Conservation (phyloP, 73 alveolate genomes). For the Paramecium sonneborni region DNA sequence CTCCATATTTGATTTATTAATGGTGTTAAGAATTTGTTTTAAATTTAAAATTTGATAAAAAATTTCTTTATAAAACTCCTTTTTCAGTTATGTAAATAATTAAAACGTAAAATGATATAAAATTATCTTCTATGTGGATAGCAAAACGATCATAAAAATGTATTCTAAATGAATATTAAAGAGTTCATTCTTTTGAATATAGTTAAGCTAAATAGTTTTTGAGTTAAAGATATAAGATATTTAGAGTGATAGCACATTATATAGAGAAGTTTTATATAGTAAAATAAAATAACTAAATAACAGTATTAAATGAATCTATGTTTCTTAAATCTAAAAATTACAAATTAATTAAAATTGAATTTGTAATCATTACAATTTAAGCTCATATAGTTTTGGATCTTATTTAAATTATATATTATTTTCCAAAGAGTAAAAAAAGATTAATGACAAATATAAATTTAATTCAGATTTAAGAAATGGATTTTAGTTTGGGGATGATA, state of each 20-base stretch:
- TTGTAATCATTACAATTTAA: background rate
- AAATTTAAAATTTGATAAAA: background rate
- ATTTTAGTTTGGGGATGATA: background rate
- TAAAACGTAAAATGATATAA: background rate
- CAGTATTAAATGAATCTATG: background rate
- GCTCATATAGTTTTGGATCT: background rate
- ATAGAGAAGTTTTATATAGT: background rate
- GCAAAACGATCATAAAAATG: background rate
- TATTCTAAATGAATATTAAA: background rate
- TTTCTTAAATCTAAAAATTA: background rate
- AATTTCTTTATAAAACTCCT: background rate
- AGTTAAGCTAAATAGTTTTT: background rate
- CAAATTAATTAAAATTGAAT: background rate
- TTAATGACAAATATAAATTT: background rate
- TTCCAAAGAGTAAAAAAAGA: background rate
- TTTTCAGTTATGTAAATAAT: background rate
- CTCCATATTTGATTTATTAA: background rate
- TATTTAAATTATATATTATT: background rate
- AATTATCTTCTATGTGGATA: background rate
- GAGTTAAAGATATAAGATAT: background rate
- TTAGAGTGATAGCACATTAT: conserved; percentile 9
- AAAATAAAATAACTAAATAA: background rate
- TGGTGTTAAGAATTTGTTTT: background rate
- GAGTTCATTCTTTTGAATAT: background rate
- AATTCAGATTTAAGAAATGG: background rate